Evolutionary conservation across 306 rosid genomes (phyloP).

Genomic region (Astragalus glycyphyllos): DNA sequence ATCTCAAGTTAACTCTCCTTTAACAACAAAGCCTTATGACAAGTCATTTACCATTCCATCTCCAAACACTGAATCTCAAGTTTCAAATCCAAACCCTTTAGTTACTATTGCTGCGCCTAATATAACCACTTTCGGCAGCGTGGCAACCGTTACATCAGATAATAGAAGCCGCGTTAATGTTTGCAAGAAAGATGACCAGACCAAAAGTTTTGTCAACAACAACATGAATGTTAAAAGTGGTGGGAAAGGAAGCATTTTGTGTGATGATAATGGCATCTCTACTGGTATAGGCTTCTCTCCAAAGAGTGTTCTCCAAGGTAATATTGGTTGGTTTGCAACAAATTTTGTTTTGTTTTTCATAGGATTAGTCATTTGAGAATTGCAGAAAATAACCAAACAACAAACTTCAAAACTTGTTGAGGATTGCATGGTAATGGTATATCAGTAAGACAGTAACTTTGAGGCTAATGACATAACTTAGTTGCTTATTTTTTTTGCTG

Average conservation of each 20-base stretch:
- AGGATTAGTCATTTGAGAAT: background rate
- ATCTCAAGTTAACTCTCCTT: slow-evolving; percentile 48
- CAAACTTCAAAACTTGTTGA: too few species aligned
- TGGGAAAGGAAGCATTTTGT: slow-evolving; percentile 39
- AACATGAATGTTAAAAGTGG: slow-evolving; percentile 31
- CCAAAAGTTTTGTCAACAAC: slow-evolving; percentile 34
- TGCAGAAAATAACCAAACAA: too few species aligned
- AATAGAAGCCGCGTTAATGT: slow-evolving; percentile 4
- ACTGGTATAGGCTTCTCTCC: slow-evolving; percentile 72
- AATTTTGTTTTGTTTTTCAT: background rate
- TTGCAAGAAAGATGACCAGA: slow-evolving; percentile 42
- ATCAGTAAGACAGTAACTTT: background rate
- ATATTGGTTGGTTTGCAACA: slow-evolving; percentile 13
- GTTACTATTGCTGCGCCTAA: slow-evolving; percentile 30
- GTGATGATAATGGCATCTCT: slow-evolving; percentile 43
- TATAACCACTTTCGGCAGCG: background rate
- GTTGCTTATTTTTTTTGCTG: background rate
- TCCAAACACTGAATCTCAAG: slow-evolving; percentile 34
- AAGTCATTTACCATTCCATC: slow-evolving; percentile 30
- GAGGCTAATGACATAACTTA: slow-evolving; percentile 2
- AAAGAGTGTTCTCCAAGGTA: slow-evolving; percentile 80
- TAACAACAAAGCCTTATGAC: too few species aligned
- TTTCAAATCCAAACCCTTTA: slow-evolving; percentile 43
- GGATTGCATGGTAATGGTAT: background rate
- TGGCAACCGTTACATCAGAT: background rate